A percentile compares a stretch with the other conserved stretches of the same genome.
These are phyloP conservation scores for Actinomucor elegans DNA, from an alignment of 371 early-diverging fungal genomes.

Conservation along the genomic window DNA sequence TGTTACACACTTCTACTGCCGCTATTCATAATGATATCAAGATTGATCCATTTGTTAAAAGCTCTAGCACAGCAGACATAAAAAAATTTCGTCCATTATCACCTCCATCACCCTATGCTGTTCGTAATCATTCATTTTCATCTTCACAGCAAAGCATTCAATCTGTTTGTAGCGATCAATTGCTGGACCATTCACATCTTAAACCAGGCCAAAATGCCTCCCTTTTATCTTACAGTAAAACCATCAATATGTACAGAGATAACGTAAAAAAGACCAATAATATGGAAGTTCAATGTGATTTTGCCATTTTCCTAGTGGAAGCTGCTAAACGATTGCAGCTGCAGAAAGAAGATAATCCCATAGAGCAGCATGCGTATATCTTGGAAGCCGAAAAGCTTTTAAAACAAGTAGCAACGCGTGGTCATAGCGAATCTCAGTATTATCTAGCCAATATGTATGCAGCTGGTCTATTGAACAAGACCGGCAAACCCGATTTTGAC, in stretches of 20 bases:
- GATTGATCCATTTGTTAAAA: too few species aligned
- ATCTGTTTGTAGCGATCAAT: slow-evolving; percentile 10
- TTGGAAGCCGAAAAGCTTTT: slow-evolving; percentile 58
- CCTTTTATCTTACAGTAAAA: slow-evolving; percentile 62
- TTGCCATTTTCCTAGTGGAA: slow-evolving; percentile 72
- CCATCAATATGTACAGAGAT: slow-evolving; percentile 74
- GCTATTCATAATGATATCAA: too few species aligned
- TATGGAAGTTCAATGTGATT: slow-evolving; percentile 73
- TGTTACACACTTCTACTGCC: too few species aligned
- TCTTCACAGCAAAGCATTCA: slow-evolving; percentile 5
- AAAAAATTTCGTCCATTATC: too few species aligned
- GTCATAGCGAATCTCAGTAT: slow-evolving; percentile 61
- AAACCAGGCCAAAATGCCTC: slow-evolving; percentile 63
- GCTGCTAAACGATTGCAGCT: slow-evolving; percentile 52
- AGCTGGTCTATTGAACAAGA: slow-evolving; percentile 47
- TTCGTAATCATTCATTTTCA: slow-evolving; percentile 1
- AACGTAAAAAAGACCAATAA: slow-evolving; percentile 79
- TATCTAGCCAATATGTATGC: slow-evolving; percentile 64
- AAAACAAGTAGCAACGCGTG: slow-evolving; percentile 52
- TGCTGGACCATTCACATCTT: slow-evolving; percentile 59
- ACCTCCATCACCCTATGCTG: not conserved
- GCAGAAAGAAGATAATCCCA: not conserved
- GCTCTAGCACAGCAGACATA: too few species aligned
- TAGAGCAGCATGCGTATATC: slow-evolving; percentile 25
- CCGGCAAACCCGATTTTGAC: slow-evolving; percentile 55